These are phyloP conservation scores for Poterioochromonas sp. DNA, from an alignment of 352 stramenopile genomes.

Conservation along the genomic window DNA sequence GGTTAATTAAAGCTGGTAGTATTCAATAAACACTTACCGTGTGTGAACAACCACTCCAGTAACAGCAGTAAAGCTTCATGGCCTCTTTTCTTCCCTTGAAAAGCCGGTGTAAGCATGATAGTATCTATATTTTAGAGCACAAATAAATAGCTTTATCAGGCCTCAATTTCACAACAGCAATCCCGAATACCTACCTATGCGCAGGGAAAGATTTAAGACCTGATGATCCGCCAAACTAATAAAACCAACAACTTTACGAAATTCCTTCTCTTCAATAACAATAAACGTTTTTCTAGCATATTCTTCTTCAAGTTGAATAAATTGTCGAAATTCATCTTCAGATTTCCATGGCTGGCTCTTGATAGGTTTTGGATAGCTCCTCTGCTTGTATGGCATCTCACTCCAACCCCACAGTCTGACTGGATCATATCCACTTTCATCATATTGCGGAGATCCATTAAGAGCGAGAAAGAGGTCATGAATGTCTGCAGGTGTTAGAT, in stretches of 20 bases:
- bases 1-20: neutral
- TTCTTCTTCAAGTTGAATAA: no score
- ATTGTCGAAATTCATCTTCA: no score
- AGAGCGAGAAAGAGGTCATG: neutral
- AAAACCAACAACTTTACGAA: slow-evolving; percentile 1
- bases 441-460: neutral
- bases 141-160: neutral
- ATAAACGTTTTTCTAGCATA: no score
- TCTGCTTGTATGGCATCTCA: neutral
- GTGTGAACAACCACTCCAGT: neutral
- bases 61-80: slow-evolving; percentile 17
- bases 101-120: slow-evolving; percentile 22
- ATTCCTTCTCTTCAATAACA: neutral
- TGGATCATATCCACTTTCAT: slow-evolving; percentile 16
- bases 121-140: slow-evolving; percentile 8
- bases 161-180: neutral
- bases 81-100: neutral
- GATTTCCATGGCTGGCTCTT: neutral
- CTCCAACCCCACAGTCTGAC: slow-evolving; percentile 19
- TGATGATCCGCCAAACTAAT: neutral
- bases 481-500: neutral
- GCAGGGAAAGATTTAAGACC: neutral
- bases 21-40: neutral
- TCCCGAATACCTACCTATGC: neutral
- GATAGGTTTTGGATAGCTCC: neutral